These are phyloP conservation scores for Ceratocystis ficicola DNA, from an alignment of 2,329 filamentous ascomycete genomes.

Conservation along the genomic window DNA sequence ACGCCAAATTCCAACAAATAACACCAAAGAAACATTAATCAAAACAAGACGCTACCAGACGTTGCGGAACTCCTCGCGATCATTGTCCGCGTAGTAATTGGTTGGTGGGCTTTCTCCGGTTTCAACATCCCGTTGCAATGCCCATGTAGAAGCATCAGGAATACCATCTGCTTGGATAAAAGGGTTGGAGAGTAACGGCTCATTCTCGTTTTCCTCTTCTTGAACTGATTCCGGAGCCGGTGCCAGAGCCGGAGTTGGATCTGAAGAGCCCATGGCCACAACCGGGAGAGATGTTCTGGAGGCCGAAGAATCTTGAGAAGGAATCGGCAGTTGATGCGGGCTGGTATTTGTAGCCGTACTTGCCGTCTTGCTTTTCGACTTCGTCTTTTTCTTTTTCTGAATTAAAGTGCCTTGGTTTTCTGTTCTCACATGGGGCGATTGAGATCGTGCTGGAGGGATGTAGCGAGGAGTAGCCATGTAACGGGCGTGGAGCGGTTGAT, in stretches of 20 bases:
- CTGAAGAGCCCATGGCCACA: neutral
- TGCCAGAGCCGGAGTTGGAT: neutral
- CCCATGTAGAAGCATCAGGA: constrained; percentile 1
- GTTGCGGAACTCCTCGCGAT: constrained; percentile 36
- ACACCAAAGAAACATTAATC: neutral
- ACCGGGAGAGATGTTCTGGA: neutral
- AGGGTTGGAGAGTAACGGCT: constrained; percentile 11
- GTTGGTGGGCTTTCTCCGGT: neutral
- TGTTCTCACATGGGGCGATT: constrained; percentile 19
- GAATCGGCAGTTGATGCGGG: neutral
- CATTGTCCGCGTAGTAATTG: constrained; percentile 28
- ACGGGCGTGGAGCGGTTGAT: constrained; percentile 57
- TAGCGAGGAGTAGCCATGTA: constrained; percentile 31
- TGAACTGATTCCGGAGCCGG: neutral
- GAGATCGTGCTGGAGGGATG: constrained; percentile 23
- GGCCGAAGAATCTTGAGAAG: neutral
- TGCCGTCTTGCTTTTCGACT: constrained; percentile 15
- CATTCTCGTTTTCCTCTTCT: neutral
- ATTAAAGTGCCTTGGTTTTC: constrained; percentile 28
- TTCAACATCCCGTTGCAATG: neutral
- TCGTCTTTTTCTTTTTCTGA: constrained; percentile 33
- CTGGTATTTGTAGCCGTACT: neutral
- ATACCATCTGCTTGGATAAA: constrained; percentile 18
- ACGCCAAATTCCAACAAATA: constrained; percentile 8
- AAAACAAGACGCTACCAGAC: constrained; percentile 30